phyloP scores from a whole-genome alignment of 345 rosid species.

The Microthlaspi erraticum region DNA sequence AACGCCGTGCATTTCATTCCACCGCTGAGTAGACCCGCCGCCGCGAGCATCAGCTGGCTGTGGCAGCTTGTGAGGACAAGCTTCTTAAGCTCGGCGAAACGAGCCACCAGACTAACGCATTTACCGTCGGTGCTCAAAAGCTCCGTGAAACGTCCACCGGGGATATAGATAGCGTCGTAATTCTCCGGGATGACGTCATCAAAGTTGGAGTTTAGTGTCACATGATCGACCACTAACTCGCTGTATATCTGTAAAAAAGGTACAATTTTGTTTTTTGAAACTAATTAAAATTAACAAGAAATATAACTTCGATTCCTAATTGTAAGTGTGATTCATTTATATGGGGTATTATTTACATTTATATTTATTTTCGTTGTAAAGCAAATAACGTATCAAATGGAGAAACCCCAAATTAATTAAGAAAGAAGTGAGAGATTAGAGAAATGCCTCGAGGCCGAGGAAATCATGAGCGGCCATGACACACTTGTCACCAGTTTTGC shows the following conservation, averaged over 20 bases:
- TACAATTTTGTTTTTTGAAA: not conserved
- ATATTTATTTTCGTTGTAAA: not conserved
- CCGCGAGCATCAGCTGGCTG: conserved; percentile 53
- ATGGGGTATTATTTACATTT: not conserved
- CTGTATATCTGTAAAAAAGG: conserved; percentile 44
- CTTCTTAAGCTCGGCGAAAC: conserved; percentile 50
- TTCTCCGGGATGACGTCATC: conserved; percentile 44
- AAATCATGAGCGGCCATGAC: conserved; percentile 56
- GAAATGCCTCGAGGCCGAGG: conserved; percentile 56
- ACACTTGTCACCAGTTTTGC: conserved; percentile 51
- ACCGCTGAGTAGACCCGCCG: conserved; percentile 52
- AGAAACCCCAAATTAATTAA: conserved; percentile 16
- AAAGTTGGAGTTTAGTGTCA: conserved; percentile 53
- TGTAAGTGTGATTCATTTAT: too few relatives aligned
- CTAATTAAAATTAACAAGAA: too few relatives aligned
- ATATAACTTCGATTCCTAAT: too few relatives aligned
- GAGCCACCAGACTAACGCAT: conserved; percentile 44
- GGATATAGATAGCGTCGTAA: conserved; percentile 55
- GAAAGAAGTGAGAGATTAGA: conserved; percentile 14
- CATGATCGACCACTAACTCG: conserved; percentile 53
- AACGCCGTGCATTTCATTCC: conserved; percentile 60
- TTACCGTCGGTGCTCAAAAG: conserved; percentile 49
- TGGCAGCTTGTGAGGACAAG: conserved; percentile 57
- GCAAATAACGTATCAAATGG: not conserved
- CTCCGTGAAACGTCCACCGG: conserved; percentile 59